phyloP scores from a whole-genome alignment of 441 rosid genomes.

The Adansonia grandidieri region DNA sequence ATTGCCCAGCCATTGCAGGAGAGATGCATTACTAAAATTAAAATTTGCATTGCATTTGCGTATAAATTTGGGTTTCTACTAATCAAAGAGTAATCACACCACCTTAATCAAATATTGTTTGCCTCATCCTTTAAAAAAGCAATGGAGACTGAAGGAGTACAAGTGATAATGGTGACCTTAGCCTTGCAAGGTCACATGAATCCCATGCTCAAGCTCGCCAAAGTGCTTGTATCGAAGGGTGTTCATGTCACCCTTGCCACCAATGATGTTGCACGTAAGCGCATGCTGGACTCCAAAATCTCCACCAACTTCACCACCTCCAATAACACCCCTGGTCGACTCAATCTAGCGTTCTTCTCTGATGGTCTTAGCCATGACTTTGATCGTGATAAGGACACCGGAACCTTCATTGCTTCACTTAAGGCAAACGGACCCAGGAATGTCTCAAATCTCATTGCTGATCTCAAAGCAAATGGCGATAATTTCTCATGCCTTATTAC shows the following conservation, averaged over 20 bases:
- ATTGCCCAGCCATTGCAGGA: not conserved
- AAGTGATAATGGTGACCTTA: conserved; percentile 50
- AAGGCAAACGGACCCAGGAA: conserved; percentile 38
- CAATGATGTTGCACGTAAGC: conserved; percentile 41
- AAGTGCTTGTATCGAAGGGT: conserved; percentile 38
- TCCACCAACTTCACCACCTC: conserved; percentile 21
- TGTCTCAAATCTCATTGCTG: conserved; percentile 38
- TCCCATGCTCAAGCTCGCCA: conserved; percentile 53
- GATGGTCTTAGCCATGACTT: conserved; percentile 49
- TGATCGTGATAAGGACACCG: conserved; percentile 33
- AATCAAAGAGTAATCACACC: not conserved
- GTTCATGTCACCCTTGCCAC: conserved; percentile 52
- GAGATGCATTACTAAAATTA: not conserved
- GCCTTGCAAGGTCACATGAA: conserved; percentile 57
- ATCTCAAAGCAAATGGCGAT: conserved; percentile 19
- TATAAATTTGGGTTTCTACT: not conserved
- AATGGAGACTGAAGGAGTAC: conserved; percentile 36
- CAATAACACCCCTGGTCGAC: conserved; percentile 14
- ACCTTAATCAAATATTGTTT: not conserved
- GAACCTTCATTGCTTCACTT: conserved; percentile 32
- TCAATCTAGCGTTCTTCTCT: conserved; percentile 47
- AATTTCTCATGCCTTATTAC: conserved; percentile 40
- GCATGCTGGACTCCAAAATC: conserved; percentile 26
- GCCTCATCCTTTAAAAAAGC: not conserved
- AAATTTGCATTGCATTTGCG: not conserved